Evolutionary conservation across 208 protist species (phyloP).

Genomic region (Leishmania lainsoni): DNA sequence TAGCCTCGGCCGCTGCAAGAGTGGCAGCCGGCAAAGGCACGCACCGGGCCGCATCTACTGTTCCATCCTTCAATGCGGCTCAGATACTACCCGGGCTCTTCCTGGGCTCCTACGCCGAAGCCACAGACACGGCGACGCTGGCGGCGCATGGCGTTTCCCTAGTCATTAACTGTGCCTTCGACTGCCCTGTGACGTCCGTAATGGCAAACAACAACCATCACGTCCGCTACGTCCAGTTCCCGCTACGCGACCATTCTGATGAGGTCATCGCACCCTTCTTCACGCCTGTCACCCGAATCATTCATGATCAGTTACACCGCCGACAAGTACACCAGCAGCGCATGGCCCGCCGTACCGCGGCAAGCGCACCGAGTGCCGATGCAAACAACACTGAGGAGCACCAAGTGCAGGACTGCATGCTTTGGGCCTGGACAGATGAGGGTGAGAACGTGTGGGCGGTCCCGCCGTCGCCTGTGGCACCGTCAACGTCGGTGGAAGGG

Average conservation of each 20-base stretch:
- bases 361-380: background rate
- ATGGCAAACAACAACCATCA: constrained; percentile 45
- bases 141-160: constrained; percentile 50
- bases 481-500: constrained; percentile 20
- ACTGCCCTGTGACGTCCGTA: constrained; percentile 50
- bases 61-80: constrained; percentile 42
- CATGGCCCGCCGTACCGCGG: background rate
- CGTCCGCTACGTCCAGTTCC: constrained; percentile 58
- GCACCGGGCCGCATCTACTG: background rate
- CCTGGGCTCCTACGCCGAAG: constrained; percentile 60
- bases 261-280: constrained; percentile 61
- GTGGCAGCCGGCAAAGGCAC: background rate
- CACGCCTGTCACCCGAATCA: constrained; percentile 57
- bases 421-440: constrained; percentile 27
- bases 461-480: constrained; percentile 11
- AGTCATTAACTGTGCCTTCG: constrained; percentile 69
- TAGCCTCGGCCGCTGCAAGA: background rate
- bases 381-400: background rate
- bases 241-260: constrained; percentile 76
- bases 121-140: constrained; percentile 42
- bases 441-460: constrained; percentile 23
- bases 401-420: constrained; percentile 6
- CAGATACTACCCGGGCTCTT: constrained; percentile 75
- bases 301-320: constrained; percentile 79
- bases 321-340: constrained; percentile 35